A percentile compares a stretch with the other conserved stretches of the same genome.
phyloP scores from a whole-genome alignment of 371 early-diverging fungal species.

The Saksenaea vasiformis region DNA sequence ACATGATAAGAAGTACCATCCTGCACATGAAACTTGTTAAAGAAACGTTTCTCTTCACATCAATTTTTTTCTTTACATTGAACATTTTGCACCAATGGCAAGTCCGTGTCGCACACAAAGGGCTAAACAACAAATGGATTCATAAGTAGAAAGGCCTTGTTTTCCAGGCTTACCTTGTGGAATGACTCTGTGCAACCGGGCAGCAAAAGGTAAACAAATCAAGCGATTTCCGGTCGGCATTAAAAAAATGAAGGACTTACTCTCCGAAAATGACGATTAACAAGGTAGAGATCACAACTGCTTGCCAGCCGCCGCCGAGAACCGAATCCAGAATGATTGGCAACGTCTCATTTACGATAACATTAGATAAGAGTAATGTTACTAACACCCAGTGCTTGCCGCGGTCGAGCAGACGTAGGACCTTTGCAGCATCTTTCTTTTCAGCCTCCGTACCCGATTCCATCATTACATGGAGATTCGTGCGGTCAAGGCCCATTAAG shows the following conservation, averaged over 20 bases:
- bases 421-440: slow-evolving; percentile 65
- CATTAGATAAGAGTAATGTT: slow-evolving; percentile 88
- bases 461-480: slow-evolving; percentile 67
- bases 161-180: slow-evolving; percentile 47
- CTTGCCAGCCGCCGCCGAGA: slow-evolving; percentile 78
- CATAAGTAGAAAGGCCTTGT: too few relatives aligned
- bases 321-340: slow-evolving; percentile 88
- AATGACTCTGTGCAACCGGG: slow-evolving; percentile 47
- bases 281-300: slow-evolving; percentile 85
- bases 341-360: slow-evolving; percentile 91
- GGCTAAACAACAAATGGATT: slow-evolving; percentile 30
- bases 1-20: slow-evolving; percentile 71
- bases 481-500: slow-evolving; percentile 75
- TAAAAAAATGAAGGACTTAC: slow-evolving; percentile 56
- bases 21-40: slow-evolving; percentile 14
- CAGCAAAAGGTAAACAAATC: background rate
- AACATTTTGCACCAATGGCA: slow-evolving; percentile 77
- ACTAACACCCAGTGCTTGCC: slow-evolving; percentile 86
- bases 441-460: slow-evolving; percentile 70
- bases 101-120: slow-evolving; percentile 72
- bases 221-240: background rate
- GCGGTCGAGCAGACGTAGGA: slow-evolving; percentile 67
- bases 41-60: background rate
- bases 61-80: slow-evolving; percentile 43
- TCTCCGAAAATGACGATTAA: slow-evolving; percentile 94